Conservation (phyloP, 75 land plant genomes). For the Azolla pinnata region DNA sequence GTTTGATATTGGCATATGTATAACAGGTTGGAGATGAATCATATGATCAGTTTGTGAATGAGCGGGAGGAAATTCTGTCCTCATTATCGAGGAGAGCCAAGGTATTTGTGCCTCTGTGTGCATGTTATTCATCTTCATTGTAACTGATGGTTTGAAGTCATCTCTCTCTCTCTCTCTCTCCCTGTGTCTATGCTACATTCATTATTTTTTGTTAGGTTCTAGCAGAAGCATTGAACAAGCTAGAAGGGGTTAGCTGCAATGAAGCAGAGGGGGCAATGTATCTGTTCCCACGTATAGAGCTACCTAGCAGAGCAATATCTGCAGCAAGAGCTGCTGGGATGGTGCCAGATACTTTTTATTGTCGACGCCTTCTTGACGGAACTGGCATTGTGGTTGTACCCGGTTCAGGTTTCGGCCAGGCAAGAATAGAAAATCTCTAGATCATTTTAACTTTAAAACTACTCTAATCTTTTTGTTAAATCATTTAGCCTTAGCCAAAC, state of each 20-base stretch:
- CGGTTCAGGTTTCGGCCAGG: conserved; percentile 98
- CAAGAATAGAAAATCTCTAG: no score
- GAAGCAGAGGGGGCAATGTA: conserved; percentile 98
- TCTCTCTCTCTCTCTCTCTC: no score
- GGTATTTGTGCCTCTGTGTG: no score
- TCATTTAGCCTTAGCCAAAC: no score
- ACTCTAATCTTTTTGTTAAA: no score
- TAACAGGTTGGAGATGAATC: conserved; percentile 89
- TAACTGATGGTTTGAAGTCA: no score
- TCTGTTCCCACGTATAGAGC: conserved; percentile 65
- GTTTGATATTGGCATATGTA: no score
- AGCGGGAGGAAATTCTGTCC: conserved; percentile 77
- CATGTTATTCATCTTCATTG: no score
- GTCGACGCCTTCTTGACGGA: conserved; percentile 60
- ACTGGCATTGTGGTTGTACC: conserved; percentile 97
- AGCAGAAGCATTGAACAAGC: conserved; percentile 78
- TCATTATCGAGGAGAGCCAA: conserved; percentile 92
- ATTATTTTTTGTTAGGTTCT: conserved; percentile 55
- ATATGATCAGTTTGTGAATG: conserved; percentile 51
- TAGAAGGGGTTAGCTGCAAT: conserved; percentile 95
- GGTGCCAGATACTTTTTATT: conserved; percentile 85
- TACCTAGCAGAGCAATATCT: conserved; percentile 67
- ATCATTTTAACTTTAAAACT: no score
- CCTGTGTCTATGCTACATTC: no score
- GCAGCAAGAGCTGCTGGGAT: conserved; percentile 69